Evolutionary conservation across 148 eudicot species (phyloP).

Genomic region (Cornus florida): DNA sequence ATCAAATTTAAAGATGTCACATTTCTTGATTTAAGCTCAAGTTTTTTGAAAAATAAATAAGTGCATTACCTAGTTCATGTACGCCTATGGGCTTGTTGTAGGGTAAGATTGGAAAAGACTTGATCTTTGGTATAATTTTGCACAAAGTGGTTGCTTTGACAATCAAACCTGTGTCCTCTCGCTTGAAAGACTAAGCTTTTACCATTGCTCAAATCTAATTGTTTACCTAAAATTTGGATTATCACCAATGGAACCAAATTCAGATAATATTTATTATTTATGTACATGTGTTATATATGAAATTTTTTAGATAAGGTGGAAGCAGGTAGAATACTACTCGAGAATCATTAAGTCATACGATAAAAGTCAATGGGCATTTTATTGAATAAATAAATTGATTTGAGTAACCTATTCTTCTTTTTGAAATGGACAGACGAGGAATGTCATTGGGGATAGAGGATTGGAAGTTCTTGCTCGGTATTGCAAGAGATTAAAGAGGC

Average conservation of each 20-base stretch:
- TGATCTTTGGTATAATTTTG: too few relatives aligned
- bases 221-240: neutral
- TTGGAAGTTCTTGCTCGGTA: slow-evolving; percentile 60
- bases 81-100: too few relatives aligned
- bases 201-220: neutral
- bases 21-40: neutral
- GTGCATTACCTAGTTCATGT: too few relatives aligned
- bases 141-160: too few relatives aligned
- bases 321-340: neutral
- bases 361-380: neutral
- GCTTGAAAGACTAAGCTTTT: too few relatives aligned
- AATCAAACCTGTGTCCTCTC: too few relatives aligned
- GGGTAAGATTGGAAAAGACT: too few relatives aligned
- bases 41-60: neutral
- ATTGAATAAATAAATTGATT: neutral
- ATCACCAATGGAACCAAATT: too few relatives aligned
- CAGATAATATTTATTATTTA: too few relatives aligned
- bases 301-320: neutral
- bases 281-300: neutral
- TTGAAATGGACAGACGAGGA: slow-evolving; percentile 57
- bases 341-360: neutral
- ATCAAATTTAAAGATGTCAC: neutral
- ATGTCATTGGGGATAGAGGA: slow-evolving; percentile 86
- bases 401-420: neutral
- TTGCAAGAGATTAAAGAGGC: slow-evolving; percentile 72